Percentiles rank a stretch among this genome's conserved stretches.
phyloP scores from a whole-genome alignment of 208 protist genomes.

The Leptomonas pyrrhocoris region DNA sequence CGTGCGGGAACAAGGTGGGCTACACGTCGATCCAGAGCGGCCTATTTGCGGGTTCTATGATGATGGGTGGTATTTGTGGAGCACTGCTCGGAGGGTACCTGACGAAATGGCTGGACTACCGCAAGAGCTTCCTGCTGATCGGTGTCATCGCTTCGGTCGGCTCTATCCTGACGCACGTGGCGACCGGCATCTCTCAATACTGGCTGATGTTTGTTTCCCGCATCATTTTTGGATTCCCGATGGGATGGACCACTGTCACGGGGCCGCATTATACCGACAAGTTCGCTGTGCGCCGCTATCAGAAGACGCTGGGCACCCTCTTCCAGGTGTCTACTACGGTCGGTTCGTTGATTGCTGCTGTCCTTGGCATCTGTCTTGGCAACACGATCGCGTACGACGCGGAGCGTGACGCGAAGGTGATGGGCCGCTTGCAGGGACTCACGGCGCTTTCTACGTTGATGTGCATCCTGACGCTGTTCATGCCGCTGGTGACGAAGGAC shows the following conservation, averaged over 20 bases:
- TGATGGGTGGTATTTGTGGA: slow-evolving; percentile 35
- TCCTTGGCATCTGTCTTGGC: slow-evolving; percentile 48
- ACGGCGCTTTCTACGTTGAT: slow-evolving; percentile 34
- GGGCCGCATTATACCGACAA: slow-evolving; percentile 27
- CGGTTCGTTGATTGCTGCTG: slow-evolving; percentile 48
- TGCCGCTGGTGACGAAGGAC: slow-evolving; percentile 41
- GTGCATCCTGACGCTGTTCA: slow-evolving; percentile 33
- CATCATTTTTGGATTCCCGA: slow-evolving; percentile 34
- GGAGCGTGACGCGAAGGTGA: slow-evolving; percentile 30
- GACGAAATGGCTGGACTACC: slow-evolving; percentile 24
- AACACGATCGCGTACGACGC: slow-evolving; percentile 37
- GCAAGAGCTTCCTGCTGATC: slow-evolving; percentile 34
- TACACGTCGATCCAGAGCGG: slow-evolving; percentile 37
- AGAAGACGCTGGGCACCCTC: slow-evolving; percentile 40
- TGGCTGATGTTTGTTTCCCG: slow-evolving; percentile 36
- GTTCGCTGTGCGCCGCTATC: neutral
- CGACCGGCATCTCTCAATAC: slow-evolving; percentile 32
- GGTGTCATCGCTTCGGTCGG: slow-evolving; percentile 22
- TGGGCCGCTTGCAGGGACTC: slow-evolving; percentile 51
- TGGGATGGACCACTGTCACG: slow-evolving; percentile 30
- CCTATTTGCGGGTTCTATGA: slow-evolving; percentile 38
- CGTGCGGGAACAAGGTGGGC: slow-evolving; percentile 31
- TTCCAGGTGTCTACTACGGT: slow-evolving; percentile 59
- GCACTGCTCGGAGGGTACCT: slow-evolving; percentile 19
- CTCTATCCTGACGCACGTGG: slow-evolving; percentile 31